A percentile compares a stretch with the other conserved stretches of the same genome.
phyloP scores from a whole-genome alignment of 2,329 filamentous ascomycete genomes.

The Fusarium ramigenum region DNA sequence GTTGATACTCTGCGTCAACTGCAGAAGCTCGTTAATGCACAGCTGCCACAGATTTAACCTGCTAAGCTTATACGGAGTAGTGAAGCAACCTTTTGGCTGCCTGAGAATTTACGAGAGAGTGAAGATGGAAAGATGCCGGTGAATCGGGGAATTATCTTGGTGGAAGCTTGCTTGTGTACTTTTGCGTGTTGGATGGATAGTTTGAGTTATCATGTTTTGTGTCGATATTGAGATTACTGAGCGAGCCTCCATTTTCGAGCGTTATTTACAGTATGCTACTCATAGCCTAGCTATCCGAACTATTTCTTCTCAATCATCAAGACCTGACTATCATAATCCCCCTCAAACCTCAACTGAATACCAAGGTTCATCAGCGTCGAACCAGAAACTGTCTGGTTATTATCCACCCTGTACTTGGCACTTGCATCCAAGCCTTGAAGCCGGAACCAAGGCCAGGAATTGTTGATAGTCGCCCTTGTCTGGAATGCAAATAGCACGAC shows the following conservation, averaged over 20 bases:
- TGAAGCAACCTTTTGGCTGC: fast-evolving
- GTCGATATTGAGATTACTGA: fast-evolving
- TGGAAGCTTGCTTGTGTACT: fast-evolving
- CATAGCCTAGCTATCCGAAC: too few relatives aligned
- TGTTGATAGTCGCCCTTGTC: conserved; percentile 57
- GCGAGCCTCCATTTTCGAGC: neutral
- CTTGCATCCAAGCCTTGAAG: conserved; percentile 65
- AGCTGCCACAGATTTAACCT: conserved; percentile 10
- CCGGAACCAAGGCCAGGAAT: conserved; percentile 63
- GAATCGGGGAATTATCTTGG: fast-evolving
- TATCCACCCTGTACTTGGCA: conserved; percentile 63
- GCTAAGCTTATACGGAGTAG: fast-evolving
- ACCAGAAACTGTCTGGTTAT: conserved; percentile 63
- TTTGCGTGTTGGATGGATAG: neutral
- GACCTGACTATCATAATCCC: conserved; percentile 66
- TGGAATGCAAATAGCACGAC: conserved; percentile 70
- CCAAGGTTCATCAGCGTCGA: conserved; percentile 71
- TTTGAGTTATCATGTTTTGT: fast-evolving
- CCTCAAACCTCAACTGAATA: conserved; percentile 60
- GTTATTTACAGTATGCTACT: neutral
- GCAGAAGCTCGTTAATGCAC: conserved; percentile 36
- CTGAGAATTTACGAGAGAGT: fast-evolving
- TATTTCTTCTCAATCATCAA: conserved; percentile 60
- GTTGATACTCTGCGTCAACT: conserved; percentile 43
- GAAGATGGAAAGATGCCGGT: neutral